phyloP scores from a whole-genome alignment of 305 asterid genomes.

The Fraxinus dipetala region DNA sequence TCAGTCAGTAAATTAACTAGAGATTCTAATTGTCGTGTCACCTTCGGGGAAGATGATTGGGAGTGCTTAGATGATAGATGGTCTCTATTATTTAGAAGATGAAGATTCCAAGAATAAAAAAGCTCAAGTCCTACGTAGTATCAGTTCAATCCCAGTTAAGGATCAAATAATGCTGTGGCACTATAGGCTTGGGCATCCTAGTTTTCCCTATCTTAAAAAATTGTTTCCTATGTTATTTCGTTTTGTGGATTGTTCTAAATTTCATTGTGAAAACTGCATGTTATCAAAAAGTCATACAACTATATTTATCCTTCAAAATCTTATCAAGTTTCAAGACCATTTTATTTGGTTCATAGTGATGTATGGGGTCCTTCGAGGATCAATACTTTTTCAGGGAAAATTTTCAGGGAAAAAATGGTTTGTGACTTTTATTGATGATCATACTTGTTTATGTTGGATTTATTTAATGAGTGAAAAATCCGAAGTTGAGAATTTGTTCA shows the following conservation, averaged over 20 bases:
- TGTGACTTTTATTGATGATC: neutral
- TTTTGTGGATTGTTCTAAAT: neutral
- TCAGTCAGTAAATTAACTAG: neutral
- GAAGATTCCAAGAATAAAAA: neutral
- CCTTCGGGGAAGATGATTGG: conserved; percentile 4
- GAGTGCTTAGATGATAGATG: conserved; percentile 6
- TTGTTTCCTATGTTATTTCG: neutral
- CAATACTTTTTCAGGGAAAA: neutral
- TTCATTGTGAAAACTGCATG: neutral
- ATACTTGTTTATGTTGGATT: neutral
- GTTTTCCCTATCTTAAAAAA: neutral
- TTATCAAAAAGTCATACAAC: neutral
- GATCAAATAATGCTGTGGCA: conserved; percentile 10
- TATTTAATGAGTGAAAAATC: neutral
- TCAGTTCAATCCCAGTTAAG: neutral
- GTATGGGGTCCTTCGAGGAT: neutral
- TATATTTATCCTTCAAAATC: neutral
- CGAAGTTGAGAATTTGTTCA: neutral
- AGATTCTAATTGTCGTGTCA: conserved; percentile 11
- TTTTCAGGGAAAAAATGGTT: neutral
- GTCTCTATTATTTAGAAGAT: conserved; percentile 4
- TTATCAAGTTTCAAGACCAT: neutral
- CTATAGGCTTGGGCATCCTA: neutral
- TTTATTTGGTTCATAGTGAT: neutral
- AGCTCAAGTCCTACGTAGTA: neutral